Conservation (phyloP, 805 yeast genomes). For the Groenewaldozyma tartarivorans region DNA sequence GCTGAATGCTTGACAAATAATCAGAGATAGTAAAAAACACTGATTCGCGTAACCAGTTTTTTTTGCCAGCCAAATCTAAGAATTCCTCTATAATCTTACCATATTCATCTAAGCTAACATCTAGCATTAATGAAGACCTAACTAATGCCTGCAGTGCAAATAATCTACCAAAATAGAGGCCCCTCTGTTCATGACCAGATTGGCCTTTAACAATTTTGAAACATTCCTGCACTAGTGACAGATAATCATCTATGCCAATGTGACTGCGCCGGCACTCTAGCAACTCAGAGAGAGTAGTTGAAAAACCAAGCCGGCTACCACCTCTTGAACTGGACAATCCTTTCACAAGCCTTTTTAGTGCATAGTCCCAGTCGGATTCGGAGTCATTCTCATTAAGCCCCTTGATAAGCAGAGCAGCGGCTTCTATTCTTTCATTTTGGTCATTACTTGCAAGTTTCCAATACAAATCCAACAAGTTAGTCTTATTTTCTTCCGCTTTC, state of each 20-base stretch:
- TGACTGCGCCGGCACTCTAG: conserved; percentile 21
- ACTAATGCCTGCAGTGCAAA: conserved; percentile 76
- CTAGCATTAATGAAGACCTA: conserved; percentile 39
- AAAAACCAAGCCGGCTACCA: conserved; percentile 78
- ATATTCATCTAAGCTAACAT: conserved; percentile 25
- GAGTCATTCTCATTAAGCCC: conserved; percentile 37
- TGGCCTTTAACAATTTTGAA: conserved; percentile 33
- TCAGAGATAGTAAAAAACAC: conserved; percentile 59
- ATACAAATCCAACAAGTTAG: conserved; percentile 46
- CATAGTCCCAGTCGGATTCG: conserved; percentile 68
- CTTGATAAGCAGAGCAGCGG: conserved; percentile 57
- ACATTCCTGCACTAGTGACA: conserved; percentile 28
- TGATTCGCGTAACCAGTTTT: conserved; percentile 84
- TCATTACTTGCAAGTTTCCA: conserved; percentile 69
- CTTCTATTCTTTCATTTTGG: conserved; percentile 58
- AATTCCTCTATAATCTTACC: conserved; percentile 36
- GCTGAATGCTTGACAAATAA: conserved; percentile 14
- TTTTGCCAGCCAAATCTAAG: conserved; percentile 48
- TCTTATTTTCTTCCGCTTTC: too few species aligned
- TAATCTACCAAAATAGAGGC: conserved; percentile 68
- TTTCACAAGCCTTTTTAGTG: conserved; percentile 63
- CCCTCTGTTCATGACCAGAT: conserved; percentile 78
- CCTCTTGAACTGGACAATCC: conserved; percentile 79
- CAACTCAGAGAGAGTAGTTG: conserved; percentile 72
- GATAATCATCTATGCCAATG: conserved; percentile 32